Conservation (phyloP, 441 rosid species). For the Mallotus japonicus region DNA sequence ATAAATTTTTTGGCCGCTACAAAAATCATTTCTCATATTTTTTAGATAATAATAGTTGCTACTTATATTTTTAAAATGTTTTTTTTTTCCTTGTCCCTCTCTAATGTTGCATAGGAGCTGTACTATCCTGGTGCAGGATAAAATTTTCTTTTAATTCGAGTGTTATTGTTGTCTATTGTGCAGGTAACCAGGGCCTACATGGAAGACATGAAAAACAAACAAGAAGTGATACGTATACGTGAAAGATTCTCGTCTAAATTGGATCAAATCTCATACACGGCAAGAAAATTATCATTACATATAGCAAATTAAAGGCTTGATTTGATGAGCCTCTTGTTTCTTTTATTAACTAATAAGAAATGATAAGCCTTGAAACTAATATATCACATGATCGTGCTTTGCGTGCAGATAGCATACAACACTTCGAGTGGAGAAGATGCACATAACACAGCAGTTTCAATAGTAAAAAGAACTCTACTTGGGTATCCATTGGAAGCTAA, state of each 20-base stretch:
- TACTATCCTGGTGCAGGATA: too few species aligned
- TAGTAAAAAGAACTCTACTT: slow-evolving; percentile 37
- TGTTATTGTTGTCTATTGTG: background rate
- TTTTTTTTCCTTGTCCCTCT: background rate
- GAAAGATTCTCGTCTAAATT: slow-evolving; percentile 5
- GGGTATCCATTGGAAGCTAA: slow-evolving; percentile 55
- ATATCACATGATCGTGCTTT: too few species aligned
- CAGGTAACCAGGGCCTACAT: slow-evolving; percentile 3
- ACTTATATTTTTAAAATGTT: background rate
- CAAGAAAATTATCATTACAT: background rate
- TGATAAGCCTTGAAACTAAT: too few species aligned
- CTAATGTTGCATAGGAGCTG: too few species aligned
- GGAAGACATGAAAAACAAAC: background rate
- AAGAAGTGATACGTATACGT: background rate
- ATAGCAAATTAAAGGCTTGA: too few species aligned
- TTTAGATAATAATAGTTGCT: too few species aligned
- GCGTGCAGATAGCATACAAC: slow-evolving; percentile 50
- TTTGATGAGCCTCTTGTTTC: too few species aligned
- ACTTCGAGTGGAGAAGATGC: slow-evolving; percentile 43
- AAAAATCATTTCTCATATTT: too few species aligned
- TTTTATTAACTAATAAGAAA: too few species aligned
- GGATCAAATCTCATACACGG: slow-evolving; percentile 13
- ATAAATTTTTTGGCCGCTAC: too few species aligned
- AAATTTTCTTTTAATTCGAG: too few species aligned
- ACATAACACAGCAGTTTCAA: slow-evolving; percentile 36